These are phyloP conservation scores for Irpex sp. DNA, from an alignment of 1,284 basidiomycete genomes.

Conservation along the genomic window DNA sequence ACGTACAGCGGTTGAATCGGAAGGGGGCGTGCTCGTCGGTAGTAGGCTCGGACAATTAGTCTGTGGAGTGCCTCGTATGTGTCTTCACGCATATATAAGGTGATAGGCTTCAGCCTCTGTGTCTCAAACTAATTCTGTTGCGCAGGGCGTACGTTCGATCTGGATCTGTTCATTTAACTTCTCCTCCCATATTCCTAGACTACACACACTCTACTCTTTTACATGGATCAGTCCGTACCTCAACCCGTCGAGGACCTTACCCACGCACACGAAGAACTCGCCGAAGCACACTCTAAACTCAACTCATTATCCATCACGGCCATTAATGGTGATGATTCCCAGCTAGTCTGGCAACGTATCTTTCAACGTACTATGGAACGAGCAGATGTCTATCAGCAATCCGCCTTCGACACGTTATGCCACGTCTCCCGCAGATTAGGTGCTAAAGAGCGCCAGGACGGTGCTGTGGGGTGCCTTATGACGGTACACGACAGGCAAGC, in stretches of 20 bases:
- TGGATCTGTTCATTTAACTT: neutral
- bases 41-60: neutral
- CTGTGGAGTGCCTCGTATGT: neutral
- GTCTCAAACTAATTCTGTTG: neutral
- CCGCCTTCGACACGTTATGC: neutral
- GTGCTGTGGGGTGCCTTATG: neutral
- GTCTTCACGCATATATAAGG: neutral
- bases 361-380: conserved; percentile 6
- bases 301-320: neutral
- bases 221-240: too few species aligned
- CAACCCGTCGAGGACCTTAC: too few species aligned
- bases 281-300: neutral
- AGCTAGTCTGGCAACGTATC: conserved; percentile 8
- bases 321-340: neutral
- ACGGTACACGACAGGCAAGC: neutral
- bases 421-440: neutral
- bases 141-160: neutral
- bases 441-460: neutral
- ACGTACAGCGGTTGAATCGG: too few species aligned
- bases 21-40: neutral
- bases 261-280: neutral
- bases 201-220: too few species aligned
- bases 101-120: neutral
- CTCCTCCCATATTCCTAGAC: too few species aligned
- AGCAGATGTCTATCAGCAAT: conserved; percentile 7